phyloP scores from a whole-genome alignment of 2,329 filamentous ascomycete genomes.

The Mollisiaceae sp. region DNA sequence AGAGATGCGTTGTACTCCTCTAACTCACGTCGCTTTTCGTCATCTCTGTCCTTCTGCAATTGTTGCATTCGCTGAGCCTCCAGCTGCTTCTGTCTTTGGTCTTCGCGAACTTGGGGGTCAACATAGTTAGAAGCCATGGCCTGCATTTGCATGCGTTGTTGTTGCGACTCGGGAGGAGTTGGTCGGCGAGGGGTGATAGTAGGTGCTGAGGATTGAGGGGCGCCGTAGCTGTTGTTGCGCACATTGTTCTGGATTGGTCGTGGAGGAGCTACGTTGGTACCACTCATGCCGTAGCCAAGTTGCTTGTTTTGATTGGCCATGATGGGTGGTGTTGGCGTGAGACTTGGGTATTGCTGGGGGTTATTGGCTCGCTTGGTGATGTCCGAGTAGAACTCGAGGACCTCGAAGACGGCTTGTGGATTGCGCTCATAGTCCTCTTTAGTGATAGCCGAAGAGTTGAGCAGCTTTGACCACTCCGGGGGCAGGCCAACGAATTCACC shows the following conservation, averaged over 20 bases:
- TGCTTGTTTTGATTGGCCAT: constrained; percentile 64
- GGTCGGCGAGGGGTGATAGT: constrained; percentile 48
- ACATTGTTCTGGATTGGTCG: constrained; percentile 62
- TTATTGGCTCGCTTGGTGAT: constrained; percentile 78
- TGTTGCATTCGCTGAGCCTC: constrained; percentile 61
- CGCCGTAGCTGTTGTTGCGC: constrained; percentile 49
- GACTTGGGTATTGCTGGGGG: constrained; percentile 68
- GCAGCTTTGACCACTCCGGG: constrained; percentile 93
- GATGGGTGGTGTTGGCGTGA: constrained; percentile 68
- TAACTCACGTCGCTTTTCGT: constrained; percentile 74
- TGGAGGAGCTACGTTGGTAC: constrained; percentile 68
- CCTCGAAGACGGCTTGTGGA: constrained; percentile 82
- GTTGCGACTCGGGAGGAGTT: constrained; percentile 49
- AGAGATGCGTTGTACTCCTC: constrained; percentile 90
- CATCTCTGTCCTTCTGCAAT: constrained; percentile 55
- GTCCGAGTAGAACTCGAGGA: constrained; percentile 84
- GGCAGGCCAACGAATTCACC: constrained; percentile 95
- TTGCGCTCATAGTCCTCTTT: constrained; percentile 99
- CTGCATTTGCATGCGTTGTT: constrained; percentile 64
- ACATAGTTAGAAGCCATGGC: constrained; percentile 60
- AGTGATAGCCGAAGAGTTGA: constrained; percentile 95
- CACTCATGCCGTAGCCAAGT: constrained; percentile 59
- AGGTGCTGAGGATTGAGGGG: constrained; percentile 27
- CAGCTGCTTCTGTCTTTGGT: constrained; percentile 65
- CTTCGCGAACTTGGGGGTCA: constrained; percentile 53